Evolutionary conservation across 768 basidiomycete genomes (phyloP), one percentile per base, ranked within the genome.

Genomic region (Serpula lacrymans): DNA sequence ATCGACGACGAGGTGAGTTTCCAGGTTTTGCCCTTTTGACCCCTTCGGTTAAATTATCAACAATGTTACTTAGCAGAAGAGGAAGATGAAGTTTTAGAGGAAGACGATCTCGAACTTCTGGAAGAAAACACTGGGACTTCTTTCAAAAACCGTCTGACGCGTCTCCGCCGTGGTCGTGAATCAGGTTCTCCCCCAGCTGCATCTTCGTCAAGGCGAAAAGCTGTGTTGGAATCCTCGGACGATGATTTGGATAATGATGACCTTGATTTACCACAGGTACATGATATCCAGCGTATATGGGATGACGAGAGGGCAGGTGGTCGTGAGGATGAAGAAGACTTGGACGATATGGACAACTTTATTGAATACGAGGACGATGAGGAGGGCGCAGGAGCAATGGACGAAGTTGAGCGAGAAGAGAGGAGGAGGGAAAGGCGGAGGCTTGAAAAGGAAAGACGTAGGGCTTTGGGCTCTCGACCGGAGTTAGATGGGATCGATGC

Each of bases 121-220:
- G 77, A 82, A 49, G 83, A 87, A 64, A 97, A 96, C 51, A 91
- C 89, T 9, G 93, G 95, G 8, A 73, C 78, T 3, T 74, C 81
- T 2, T 85, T 87, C 63, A 78, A 82, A 57, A 80, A 79, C 53
- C 77, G 82, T 39, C 65, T 94, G 32, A 92, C 80, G 43, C 72
- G 84, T 43, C 73, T 77, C 57, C 83, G 92, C 42, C 82, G 89
- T 43, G 80, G 81, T 22, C 80, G 82, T 46, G 78, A 78, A 49
- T 83, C 84, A 4, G 78, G 76, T 36, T 89, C 87, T 11, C 80
- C 80, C 26, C 78, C 82, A 2, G 71, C 70, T 3, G 69, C 78
- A 13, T 79, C 79, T 5, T 75, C 80, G 6, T 81, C 79, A 8
- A 80, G 74, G 50, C 72, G 77, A 27, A 75, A 72, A 48, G 65